Evolutionary conservation across 2,329 filamentous ascomycete genomes (phyloP), one percentile per base, ranked within the genome.

Genomic region (Hymenotorrendiella dingleyae): DNA sequence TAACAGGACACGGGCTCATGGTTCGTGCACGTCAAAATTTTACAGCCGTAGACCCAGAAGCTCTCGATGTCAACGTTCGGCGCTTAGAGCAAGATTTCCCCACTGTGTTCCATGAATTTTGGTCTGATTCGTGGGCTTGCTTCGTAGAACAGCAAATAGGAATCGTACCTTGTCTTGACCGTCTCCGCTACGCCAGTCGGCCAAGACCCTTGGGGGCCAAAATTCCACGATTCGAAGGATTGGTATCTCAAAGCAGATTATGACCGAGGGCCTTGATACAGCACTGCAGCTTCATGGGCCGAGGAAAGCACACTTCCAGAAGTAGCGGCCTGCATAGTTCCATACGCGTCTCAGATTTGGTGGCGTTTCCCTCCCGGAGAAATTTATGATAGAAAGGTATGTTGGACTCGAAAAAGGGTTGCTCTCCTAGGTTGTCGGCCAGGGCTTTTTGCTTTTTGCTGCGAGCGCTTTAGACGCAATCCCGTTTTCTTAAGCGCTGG

Each of bases 241-340:
- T 22, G 19, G 6, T 22, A 36, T 36, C 16, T 16, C 8, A 36
- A 4, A 21, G 20, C 16, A 4, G 11, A 22, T 36, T 10, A 6
- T 24, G n/a, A n/a, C n/a, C n/a, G n/a, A n/a, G n/a, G n/a, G n/a
- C n/a, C n/a, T n/a, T n/a, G n/a, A n/a, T n/a, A n/a, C n/a, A n/a
- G n/a, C n/a, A n/a, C n/a, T n/a, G n/a, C n/a, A n/a, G n/a, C n/a
- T n/a, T n/a, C n/a, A 41, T 24, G 19, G 12, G 38, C 38, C 38
- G 34, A 41, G 38, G 20, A 34, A 41, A 20, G 28, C 26, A 20
- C 27, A 27, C 11, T 40, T 40, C 42, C 42, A 40, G 29, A 44
- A 35, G 29, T 14, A 40, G 36, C 42, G 23, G 17, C 36, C 17
- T 35, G 42, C 42, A 40, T 44, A 34, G 16, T 14, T 30, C n/a